Evolutionary conservation across 2,329 filamentous ascomycete species (phyloP).

Genomic region (Alternaria sp.): DNA sequence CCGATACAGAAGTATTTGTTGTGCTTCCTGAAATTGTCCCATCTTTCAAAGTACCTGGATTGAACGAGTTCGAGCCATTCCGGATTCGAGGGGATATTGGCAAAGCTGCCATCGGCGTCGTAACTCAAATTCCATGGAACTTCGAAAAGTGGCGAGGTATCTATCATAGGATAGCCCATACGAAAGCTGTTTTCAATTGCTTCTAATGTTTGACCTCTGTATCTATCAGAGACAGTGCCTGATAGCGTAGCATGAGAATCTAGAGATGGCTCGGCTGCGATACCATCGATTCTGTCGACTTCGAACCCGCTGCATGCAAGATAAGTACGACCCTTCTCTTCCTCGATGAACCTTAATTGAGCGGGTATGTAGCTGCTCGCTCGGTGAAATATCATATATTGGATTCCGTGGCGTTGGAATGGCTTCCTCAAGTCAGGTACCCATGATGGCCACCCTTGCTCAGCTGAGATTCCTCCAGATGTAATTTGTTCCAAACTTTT

Average conservation of each 20-base stretch:
- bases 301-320: neutral
- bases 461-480: neutral
- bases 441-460: neutral
- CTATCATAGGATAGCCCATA: neutral
- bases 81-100: neutral
- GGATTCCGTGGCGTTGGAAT: neutral
- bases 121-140: neutral
- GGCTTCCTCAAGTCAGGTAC: neutral
- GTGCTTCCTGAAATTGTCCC: neutral
- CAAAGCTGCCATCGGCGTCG: neutral
- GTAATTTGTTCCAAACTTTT: rapidly evolving
- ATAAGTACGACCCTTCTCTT: neutral
- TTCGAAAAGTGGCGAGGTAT: rapidly evolving
- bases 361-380: neutral
- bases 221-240: neutral
- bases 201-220: neutral
- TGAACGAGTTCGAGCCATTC: neutral
- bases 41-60: neutral
- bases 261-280: neutral
- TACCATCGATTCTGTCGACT: neutral
- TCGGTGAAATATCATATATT: neutral
- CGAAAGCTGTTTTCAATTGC: rapidly evolving
- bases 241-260: no score
- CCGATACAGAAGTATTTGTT: neutral
- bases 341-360: neutral